Conservation (phyloP, 176 grass and related monocot species). For the Musa itinerans region DNA sequence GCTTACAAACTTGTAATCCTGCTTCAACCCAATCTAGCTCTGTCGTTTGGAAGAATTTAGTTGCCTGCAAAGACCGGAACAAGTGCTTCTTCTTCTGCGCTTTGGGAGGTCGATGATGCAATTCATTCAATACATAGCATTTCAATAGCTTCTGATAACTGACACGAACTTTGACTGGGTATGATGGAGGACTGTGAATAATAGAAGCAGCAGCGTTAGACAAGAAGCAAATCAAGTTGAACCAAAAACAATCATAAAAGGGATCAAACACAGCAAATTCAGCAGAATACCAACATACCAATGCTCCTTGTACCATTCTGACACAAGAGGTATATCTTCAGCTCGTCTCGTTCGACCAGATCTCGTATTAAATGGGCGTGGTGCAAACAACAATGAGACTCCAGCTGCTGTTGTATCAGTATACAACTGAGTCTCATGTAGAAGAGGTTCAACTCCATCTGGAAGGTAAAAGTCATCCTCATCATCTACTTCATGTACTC, state of each 20-base stretch:
- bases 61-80: slow-evolving; percentile 86
- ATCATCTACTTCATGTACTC: slow-evolving; percentile 52
- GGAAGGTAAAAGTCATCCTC: slow-evolving; percentile 80
- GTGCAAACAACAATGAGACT: slow-evolving; percentile 83
- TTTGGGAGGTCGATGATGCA: slow-evolving; percentile 86
- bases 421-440: slow-evolving; percentile 54
- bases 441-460: slow-evolving; percentile 74
- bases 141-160: slow-evolving; percentile 97
- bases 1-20: slow-evolving; percentile 93
- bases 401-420: slow-evolving; percentile 91
- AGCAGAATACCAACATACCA: slow-evolving; percentile 39
- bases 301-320: slow-evolving; percentile 94
- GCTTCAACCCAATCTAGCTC: slow-evolving; percentile 98
- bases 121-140: slow-evolving; percentile 91
- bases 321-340: slow-evolving; percentile 97
- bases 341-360: slow-evolving; percentile 82
- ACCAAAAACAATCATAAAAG: slow-evolving; percentile 4
- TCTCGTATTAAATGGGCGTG: slow-evolving; percentile 89
- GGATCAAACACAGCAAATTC: not conserved
- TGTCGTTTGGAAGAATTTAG: slow-evolving; percentile 97
- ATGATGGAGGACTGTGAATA: slow-evolving; percentile 74
- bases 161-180: slow-evolving; percentile 95
- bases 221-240: slow-evolving; percentile 4
- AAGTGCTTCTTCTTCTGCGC: slow-evolving; percentile 97
- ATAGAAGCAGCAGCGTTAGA: slow-evolving; percentile 16